Evolutionary conservation across 2,329 filamentous ascomycete species (phyloP).

Genomic region (Fusarium metavorans): DNA sequence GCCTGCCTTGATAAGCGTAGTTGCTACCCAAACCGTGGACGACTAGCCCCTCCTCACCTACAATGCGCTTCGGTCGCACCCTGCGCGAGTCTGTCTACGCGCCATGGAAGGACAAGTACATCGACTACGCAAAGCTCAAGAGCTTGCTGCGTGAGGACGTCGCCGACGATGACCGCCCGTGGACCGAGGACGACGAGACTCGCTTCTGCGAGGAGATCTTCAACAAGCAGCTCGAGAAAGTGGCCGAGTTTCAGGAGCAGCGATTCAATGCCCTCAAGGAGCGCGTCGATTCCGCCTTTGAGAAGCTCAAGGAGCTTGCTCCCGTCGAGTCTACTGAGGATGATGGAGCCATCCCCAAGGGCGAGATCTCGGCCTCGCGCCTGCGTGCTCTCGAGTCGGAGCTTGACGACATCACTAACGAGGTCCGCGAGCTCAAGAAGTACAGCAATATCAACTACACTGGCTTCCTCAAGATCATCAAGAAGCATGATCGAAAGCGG

Average conservation of each 20-base stretch:
- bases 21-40: slow-evolving; percentile 2
- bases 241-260: slow-evolving; percentile 87
- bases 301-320: slow-evolving; percentile 84
- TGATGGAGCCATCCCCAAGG: slow-evolving; percentile 64
- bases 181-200: slow-evolving; percentile 95
- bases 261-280: slow-evolving; percentile 72
- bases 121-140: slow-evolving; percentile 96
- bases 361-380: slow-evolving; percentile 61
- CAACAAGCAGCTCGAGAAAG: slow-evolving; percentile 95
- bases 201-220: slow-evolving; percentile 95
- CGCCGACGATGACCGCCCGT: slow-evolving; percentile 72
- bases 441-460: slow-evolving; percentile 98
- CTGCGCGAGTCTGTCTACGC: slow-evolving; percentile 82
- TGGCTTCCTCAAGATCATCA: slow-evolving; percentile 96
- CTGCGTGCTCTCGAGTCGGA: slow-evolving; percentile 81
- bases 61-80: slow-evolving; percentile 94
- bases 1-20: slow-evolving; percentile 13
- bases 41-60: slow-evolving; percentile 10
- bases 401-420: slow-evolving; percentile 88
- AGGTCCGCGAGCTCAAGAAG: slow-evolving; percentile 92
- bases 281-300: slow-evolving; percentile 67
- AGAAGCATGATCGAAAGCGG: slow-evolving; percentile 97
- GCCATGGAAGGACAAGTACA: slow-evolving; percentile 93
- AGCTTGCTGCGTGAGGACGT: slow-evolving; percentile 83
- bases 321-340: slow-evolving; percentile 57